These are phyloP conservation scores for Botryotinia globosa DNA, from an alignment of 2,329 filamentous ascomycete genomes.

Conservation along the genomic window DNA sequence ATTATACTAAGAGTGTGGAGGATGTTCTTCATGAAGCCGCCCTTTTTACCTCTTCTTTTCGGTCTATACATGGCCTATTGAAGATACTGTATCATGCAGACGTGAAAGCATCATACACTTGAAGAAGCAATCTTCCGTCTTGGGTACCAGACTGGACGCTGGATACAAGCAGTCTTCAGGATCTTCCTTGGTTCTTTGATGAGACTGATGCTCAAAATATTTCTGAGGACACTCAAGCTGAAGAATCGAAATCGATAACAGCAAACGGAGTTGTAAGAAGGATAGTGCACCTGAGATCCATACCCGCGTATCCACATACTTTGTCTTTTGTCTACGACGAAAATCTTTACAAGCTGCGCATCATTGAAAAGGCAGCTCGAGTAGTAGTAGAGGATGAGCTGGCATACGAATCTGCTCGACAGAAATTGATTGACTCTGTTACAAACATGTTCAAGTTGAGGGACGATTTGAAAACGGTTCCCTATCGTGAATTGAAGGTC, in stretches of 20 bases:
- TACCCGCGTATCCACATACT: neutral
- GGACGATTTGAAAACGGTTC: no score
- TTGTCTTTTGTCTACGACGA: neutral
- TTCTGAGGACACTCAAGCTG: neutral
- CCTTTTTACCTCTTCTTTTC: neutral
- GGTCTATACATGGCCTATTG: accelerated
- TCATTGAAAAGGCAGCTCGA: neutral
- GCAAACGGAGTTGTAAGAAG: neutral
- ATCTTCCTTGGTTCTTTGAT: neutral
- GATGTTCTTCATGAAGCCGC: neutral
- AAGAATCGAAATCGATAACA: neutral
- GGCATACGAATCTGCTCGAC: neutral
- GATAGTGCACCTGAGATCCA: accelerated
- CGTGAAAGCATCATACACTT: neutral
- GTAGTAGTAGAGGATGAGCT: neutral
- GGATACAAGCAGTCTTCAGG: neutral
- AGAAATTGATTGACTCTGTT: neutral
- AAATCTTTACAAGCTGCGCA: accelerated
- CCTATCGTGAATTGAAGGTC: no score
- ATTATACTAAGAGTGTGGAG: neutral
- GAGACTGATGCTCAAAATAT: neutral
- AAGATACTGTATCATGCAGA: neutral
- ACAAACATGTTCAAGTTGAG: neutral
- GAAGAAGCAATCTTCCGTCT: neutral
- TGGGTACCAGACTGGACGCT: neutral